Percentiles rank a stretch among this genome's conserved stretches.
phyloP scores from a whole-genome alignment of 2,329 filamentous ascomycete species.

The Elsinoe ampelina region DNA sequence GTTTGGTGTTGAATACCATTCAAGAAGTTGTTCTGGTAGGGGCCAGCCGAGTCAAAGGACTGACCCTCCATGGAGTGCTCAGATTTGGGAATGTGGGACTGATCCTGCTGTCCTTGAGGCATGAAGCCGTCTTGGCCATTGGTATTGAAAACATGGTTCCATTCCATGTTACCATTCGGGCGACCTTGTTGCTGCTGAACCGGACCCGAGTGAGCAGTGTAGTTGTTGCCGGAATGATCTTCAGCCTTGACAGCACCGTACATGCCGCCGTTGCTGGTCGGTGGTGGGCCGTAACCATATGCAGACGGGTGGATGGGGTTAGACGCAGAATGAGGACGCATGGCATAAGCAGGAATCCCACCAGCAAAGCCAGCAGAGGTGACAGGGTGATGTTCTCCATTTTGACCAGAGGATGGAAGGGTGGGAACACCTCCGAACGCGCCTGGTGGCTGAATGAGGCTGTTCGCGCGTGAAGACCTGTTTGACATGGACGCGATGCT shows the following conservation, averaged over 20 bases:
- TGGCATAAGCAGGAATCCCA: conserved; percentile 26
- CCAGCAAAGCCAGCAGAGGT: conserved; percentile 13
- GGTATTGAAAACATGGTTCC: conserved; percentile 35
- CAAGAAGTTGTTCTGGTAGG: conserved; percentile 40
- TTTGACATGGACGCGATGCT: conserved; percentile 36
- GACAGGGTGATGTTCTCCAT: conserved; percentile 23
- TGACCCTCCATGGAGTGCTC: conserved; percentile 34
- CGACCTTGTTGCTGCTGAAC: conserved; percentile 12
- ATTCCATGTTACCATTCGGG: conserved; percentile 29
- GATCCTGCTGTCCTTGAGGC: conserved; percentile 17
- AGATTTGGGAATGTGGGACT: conserved; percentile 36
- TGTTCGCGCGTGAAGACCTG: conserved; percentile 41
- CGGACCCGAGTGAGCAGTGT: conserved; percentile 13
- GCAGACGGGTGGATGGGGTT: conserved; percentile 23
- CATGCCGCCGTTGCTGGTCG: conserved; percentile 23
- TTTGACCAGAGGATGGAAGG: conserved; percentile 22
- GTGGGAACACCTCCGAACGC: conserved; percentile 25
- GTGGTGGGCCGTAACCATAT: conserved; percentile 24
- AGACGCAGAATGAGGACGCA: conserved; percentile 21
- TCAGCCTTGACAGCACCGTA: conserved; percentile 17
- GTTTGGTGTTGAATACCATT: conserved; percentile 39
- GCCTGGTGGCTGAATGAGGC: conserved; percentile 34
- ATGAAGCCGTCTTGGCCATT: conserved; percentile 39
- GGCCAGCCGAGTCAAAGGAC: conserved; percentile 34
- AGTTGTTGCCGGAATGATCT: conserved; percentile 15